Percentiles rank a stretch among this genome's conserved stretches.
These are phyloP conservation scores for Pythium pectinolyticum DNA, from an alignment of 352 stramenopile species.

Conservation along the genomic window DNA sequence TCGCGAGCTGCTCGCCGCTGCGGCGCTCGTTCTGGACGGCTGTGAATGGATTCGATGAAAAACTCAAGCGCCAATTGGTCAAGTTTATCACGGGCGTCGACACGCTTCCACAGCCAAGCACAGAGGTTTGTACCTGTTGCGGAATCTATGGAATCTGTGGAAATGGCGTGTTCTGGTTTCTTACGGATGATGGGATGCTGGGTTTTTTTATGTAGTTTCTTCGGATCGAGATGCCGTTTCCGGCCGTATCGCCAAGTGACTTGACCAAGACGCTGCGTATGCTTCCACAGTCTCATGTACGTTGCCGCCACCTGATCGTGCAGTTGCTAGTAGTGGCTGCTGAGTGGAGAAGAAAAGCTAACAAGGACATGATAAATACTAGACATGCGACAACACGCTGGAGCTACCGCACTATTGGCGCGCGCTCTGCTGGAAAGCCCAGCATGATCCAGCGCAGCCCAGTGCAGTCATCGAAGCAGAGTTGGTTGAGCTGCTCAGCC, in stretches of 20 bases:
- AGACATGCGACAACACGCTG: constrained; percentile 79
- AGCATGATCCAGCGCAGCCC: constrained; percentile 31
- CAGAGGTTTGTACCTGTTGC: constrained; percentile 43
- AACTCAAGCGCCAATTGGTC: constrained; percentile 60
- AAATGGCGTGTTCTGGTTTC: not conserved
- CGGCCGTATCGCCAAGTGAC: constrained; percentile 38
- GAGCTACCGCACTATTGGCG: constrained; percentile 79
- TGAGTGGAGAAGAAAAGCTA: no score
- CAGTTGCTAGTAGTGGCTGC: no score
- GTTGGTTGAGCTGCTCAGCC: constrained; percentile 39
- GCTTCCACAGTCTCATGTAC: constrained; percentile 73
- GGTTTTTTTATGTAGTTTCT: constrained; percentile 47
- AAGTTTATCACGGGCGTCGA: constrained; percentile 79
- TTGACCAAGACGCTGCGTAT: constrained; percentile 53
- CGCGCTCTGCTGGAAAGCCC: constrained; percentile 52
- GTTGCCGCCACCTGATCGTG: constrained; percentile 7
- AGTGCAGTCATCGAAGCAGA: constrained; percentile 41
- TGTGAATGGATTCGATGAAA: constrained; percentile 52
- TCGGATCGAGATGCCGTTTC: constrained; percentile 76
- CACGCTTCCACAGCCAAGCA: constrained; percentile 56
- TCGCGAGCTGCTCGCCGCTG: constrained; percentile 45
- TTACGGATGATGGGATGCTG: not conserved
- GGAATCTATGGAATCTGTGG: no score
- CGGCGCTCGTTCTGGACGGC: constrained; percentile 47
- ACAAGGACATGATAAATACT: no score